Conservation (phyloP, 805 yeast species). For the Cyberlindnera xylosilytica region DNA sequence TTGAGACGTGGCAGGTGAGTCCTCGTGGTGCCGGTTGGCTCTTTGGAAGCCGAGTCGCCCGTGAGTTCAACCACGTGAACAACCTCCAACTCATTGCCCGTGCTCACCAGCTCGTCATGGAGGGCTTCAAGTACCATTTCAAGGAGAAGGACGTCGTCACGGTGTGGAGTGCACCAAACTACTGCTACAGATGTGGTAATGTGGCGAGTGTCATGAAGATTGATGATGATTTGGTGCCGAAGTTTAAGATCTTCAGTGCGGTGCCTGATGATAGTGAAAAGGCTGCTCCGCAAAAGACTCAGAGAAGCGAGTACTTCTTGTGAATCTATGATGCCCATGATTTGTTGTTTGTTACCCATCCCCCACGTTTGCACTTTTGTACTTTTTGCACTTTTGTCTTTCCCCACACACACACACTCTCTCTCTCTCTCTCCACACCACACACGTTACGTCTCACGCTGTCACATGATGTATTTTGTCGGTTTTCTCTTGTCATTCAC, state of each 20-base stretch:
- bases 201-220: slow-evolving; percentile 98
- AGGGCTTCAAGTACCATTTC: slow-evolving; percentile 94
- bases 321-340: slow-evolving; percentile 8
- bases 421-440: too few species aligned
- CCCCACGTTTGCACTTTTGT: neutral
- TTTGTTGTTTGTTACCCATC: too few species aligned
- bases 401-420: too few species aligned
- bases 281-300: slow-evolving; percentile 32
- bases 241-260: slow-evolving; percentile 91
- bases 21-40: slow-evolving; percentile 99
- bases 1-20: slow-evolving; percentile 96
- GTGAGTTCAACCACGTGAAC: slow-evolving; percentile 95
- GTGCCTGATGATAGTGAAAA: slow-evolving; percentile 73
- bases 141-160: slow-evolving; percentile 90
- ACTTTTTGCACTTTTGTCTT: neutral
- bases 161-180: slow-evolving; percentile 97
- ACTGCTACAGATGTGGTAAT: slow-evolving; percentile 96
- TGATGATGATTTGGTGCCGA: slow-evolving; percentile 80
- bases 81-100: slow-evolving; percentile 86
- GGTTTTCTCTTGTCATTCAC: too few species aligned
- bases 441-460: too few species aligned
- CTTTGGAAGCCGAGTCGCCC: slow-evolving; percentile 88
- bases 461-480: too few species aligned
- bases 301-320: slow-evolving; percentile 33
- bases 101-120: slow-evolving; percentile 98